A percentile compares a stretch with the other conserved stretches of the same genome.
Conservation (phyloP, 306 rosid genomes). For the Cicer arietinum region DNA sequence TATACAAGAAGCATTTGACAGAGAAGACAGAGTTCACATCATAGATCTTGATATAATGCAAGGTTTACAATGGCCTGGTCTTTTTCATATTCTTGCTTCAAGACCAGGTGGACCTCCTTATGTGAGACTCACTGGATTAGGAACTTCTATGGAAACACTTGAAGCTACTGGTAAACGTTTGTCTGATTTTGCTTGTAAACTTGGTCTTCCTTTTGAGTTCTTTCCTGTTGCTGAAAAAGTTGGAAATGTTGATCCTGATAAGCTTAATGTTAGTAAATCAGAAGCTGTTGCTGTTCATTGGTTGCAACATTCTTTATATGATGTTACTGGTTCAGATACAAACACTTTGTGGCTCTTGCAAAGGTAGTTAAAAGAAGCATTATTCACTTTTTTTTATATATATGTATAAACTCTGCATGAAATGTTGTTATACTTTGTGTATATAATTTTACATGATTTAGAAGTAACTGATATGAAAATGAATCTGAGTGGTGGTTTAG, state of each 20-base stretch:
- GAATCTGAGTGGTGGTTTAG: slow-evolving; percentile 12
- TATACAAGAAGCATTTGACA: slow-evolving; percentile 91
- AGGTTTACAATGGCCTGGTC: slow-evolving; percentile 97
- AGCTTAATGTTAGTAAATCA: slow-evolving; percentile 71
- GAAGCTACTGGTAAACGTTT: slow-evolving; percentile 92
- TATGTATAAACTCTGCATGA: slow-evolving; percentile 33
- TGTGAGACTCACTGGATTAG: slow-evolving; percentile 89
- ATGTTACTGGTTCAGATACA: slow-evolving; percentile 91
- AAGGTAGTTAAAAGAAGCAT: slow-evolving; percentile 55
- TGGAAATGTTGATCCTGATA: slow-evolving; percentile 79
- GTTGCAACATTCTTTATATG: slow-evolving; percentile 97
- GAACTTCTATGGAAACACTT: slow-evolving; percentile 81
- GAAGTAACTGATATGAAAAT: slow-evolving; percentile 12
- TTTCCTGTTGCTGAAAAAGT: slow-evolving; percentile 84
- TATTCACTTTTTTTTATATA: background rate
- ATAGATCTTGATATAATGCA: slow-evolving; percentile 98
- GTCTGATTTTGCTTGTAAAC: slow-evolving; percentile 83
- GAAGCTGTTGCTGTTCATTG: slow-evolving; percentile 99
- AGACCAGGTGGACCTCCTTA: slow-evolving; percentile 93
- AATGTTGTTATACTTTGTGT: background rate
- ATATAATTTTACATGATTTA: background rate
- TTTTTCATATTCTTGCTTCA: slow-evolving; percentile 88
- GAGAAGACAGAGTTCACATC: slow-evolving; percentile 90
- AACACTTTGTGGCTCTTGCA: slow-evolving; percentile 93
- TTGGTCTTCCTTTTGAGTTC: slow-evolving; percentile 93